Conservation (phyloP, 1,284 basidiomycete species). For the Ceratobasidium theobromae region DNA sequence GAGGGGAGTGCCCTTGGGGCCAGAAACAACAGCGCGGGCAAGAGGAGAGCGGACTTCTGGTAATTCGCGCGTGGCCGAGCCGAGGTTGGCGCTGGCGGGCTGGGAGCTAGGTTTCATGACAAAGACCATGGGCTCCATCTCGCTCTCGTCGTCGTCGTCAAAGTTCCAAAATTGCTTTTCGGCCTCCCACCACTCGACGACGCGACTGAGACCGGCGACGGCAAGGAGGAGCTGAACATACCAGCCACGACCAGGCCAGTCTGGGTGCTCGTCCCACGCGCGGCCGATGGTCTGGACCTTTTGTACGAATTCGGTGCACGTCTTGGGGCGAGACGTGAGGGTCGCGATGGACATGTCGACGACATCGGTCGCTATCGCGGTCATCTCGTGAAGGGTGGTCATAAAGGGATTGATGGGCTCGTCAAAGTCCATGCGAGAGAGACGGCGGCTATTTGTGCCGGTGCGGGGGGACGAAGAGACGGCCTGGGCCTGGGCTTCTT, state of each 20-base stretch:
- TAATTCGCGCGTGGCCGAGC: slow-evolving; percentile 9
- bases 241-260: slow-evolving; percentile 98
- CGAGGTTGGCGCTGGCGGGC: slow-evolving; percentile 25
- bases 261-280: slow-evolving; percentile 95
- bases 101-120: slow-evolving; percentile 77
- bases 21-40: slow-evolving; percentile 6
- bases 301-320: slow-evolving; percentile 85
- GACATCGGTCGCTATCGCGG: slow-evolving; percentile 92
- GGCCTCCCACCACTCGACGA: slow-evolving; percentile 99
- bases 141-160: slow-evolving; percentile 77
- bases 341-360: slow-evolving; percentile 85
- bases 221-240: slow-evolving; percentile 96
- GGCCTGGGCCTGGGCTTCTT: slow-evolving; percentile 47
- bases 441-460: slow-evolving; percentile 48
- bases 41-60: slow-evolving; percentile 20
- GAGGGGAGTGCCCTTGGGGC: slow-evolving; percentile 13
- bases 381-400: slow-evolving; percentile 88
- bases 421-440: slow-evolving; percentile 60
- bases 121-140: slow-evolving; percentile 78
- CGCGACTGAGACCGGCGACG: slow-evolving; percentile 93
- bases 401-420: slow-evolving; percentile 73
- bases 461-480: slow-evolving; percentile 33
- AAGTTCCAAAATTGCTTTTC: slow-evolving; percentile 99
- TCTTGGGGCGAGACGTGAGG: slow-evolving; percentile 80
- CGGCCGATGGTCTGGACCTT: slow-evolving; percentile 89